A percentile compares a stretch with the other conserved stretches of the same genome.
Conservation (phyloP, 179 eudicot species). For the Carnegiea gigantea region DNA sequence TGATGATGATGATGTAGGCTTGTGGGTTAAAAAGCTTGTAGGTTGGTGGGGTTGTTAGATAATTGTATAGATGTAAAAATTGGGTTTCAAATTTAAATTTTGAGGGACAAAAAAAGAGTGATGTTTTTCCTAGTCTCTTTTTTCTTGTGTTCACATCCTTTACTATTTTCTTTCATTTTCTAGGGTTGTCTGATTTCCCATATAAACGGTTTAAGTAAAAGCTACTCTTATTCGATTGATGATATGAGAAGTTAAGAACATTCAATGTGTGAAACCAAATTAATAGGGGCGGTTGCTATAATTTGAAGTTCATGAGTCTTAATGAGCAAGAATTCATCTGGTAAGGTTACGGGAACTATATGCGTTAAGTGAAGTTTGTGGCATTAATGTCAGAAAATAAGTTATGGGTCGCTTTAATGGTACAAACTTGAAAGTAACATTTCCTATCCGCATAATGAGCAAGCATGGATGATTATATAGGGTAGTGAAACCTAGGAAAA, state of each 20-base stretch:
- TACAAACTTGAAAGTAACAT: neutral
- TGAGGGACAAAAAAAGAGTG: neutral
- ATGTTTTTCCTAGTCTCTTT: neutral
- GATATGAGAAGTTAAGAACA: slow-evolving; percentile 2
- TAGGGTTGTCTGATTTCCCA: neutral
- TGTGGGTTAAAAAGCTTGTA: neutral
- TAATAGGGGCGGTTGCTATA: neutral
- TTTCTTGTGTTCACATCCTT: neutral
- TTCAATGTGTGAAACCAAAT: neutral
- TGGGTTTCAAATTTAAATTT: slow-evolving; percentile 6
- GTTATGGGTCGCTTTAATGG: neutral
- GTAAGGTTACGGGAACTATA: neutral
- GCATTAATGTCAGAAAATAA: neutral
- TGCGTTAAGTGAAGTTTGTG: neutral
- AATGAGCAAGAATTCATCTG: neutral
- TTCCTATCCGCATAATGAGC: neutral
- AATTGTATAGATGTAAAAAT: slow-evolving; percentile 4
- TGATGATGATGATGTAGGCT: slow-evolving; percentile 4
- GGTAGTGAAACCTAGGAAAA: too few relatives aligned
- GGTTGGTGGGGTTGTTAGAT: neutral
- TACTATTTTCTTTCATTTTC: neutral
- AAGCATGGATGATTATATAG: neutral
- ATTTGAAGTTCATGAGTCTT: neutral
- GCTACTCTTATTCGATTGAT: neutral
- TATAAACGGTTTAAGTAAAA: neutral